A percentile compares a stretch with the other conserved stretches of the same genome.
Conservation (phyloP, 1,139 yeast genomes). For the Debaryomyces fabryi region DNA sequence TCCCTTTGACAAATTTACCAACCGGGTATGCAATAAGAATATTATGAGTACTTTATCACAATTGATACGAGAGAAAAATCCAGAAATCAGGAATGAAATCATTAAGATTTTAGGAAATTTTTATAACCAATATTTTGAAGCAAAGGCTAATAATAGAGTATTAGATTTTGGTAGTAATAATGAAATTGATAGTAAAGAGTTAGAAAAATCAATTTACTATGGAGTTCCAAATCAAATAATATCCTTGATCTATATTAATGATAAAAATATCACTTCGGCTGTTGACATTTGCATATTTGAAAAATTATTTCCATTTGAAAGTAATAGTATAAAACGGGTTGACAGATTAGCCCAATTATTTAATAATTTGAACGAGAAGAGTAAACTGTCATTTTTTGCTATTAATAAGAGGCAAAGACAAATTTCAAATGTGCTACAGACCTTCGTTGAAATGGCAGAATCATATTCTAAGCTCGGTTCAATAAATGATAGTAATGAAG, state of each 20-base stretch:
- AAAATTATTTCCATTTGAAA: conserved; percentile 58
- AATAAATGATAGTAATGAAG: conserved; percentile 22
- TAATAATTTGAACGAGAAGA: conserved; percentile 54
- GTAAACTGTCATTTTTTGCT: conserved; percentile 68
- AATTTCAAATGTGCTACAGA: conserved; percentile 44
- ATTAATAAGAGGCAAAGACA: conserved; percentile 70
- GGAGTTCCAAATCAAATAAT: conserved; percentile 71
- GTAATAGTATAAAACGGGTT: conserved; percentile 50
- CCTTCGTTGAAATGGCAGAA: conserved; percentile 38
- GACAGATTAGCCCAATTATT: conserved; percentile 55
- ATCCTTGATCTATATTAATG: conserved; percentile 75
- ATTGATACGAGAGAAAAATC: conserved; percentile 69
- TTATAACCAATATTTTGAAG: conserved; percentile 42
- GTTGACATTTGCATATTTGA: conserved; percentile 68
- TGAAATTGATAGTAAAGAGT: conserved; percentile 35
- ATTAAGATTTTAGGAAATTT: conserved; percentile 58
- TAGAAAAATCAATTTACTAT: conserved; percentile 35
- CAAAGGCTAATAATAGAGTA: conserved; percentile 18
- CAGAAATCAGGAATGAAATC: conserved; percentile 65
- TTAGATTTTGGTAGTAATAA: conserved; percentile 34
- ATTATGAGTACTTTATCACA: conserved; percentile 60
- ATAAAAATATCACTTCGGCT: conserved; percentile 63
- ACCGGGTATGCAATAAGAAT: conserved; percentile 45
- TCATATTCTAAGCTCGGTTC: conserved; percentile 28
- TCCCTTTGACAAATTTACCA: conserved; percentile 43